A percentile compares a stretch with the other conserved stretches of the same genome.
phyloP scores from a whole-genome alignment of 768 basidiomycete genomes.

The Pisolithus microcarpus region DNA sequence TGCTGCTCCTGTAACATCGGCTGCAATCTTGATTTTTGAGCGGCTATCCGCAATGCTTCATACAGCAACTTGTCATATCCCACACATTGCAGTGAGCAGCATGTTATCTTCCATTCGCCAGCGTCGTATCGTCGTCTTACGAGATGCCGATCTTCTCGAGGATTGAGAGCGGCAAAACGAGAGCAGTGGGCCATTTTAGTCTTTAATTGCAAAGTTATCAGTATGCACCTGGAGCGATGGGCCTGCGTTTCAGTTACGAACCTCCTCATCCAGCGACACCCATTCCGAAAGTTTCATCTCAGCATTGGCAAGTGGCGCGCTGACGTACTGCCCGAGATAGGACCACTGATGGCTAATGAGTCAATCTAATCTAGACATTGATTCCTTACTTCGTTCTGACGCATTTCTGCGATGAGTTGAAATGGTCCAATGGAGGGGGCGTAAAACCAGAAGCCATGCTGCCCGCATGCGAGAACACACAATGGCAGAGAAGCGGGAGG shows the following conservation, averaged over 20 bases:
- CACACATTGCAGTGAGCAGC: constrained; percentile 21
- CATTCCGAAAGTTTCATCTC: constrained; percentile 28
- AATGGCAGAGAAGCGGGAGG: constrained; percentile 26
- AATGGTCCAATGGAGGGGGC: constrained; percentile 15
- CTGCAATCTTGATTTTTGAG: neutral
- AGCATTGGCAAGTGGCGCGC: constrained; percentile 9
- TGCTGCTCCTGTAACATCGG: neutral
- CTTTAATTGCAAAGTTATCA: neutral
- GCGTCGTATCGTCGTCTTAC: constrained; percentile 20
- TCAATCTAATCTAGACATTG: neutral
- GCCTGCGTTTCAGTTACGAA: constrained; percentile 1
- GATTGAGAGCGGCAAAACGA: neutral
- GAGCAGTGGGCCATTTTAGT: neutral
- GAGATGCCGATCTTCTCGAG: constrained; percentile 2
- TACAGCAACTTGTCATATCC: constrained; percentile 16
- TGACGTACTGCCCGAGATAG: constrained; percentile 23
- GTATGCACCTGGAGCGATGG: neutral
- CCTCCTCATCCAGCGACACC: constrained; percentile 26
- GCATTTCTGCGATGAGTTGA: constrained; percentile 24
- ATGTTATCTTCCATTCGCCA: constrained; percentile 20
- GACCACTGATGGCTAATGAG: constrained; percentile 15
- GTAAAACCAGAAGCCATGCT: constrained; percentile 28
- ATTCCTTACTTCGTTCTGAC: constrained; percentile 11
- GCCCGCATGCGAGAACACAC: constrained; percentile 15
- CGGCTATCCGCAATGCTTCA: constrained; percentile 2